Percentiles rank a stretch among this genome's conserved stretches.
Evolutionary conservation across 2,329 filamentous ascomycete genomes (phyloP).

Genomic region (Phyllosticta citribraziliensis): DNA sequence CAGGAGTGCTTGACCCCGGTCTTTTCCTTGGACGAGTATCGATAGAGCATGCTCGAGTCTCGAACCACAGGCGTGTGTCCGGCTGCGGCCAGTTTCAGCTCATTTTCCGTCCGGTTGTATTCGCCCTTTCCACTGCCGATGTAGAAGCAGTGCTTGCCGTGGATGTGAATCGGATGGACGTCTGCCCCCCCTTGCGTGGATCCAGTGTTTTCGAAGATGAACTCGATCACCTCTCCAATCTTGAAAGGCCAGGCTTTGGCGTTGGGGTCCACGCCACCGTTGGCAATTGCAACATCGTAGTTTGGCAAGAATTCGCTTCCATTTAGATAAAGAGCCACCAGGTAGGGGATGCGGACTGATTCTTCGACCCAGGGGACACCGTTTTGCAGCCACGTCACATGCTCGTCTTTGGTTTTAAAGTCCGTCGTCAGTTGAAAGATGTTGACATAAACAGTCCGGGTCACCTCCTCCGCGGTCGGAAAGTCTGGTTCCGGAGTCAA

Average conservation of each 20-base stretch:
- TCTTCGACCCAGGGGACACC: constrained; percentile 15
- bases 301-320: constrained; percentile 40
- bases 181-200: constrained; percentile 16
- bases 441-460: constrained; percentile 25
- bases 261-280: constrained; percentile 45
- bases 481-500: constrained; percentile 20
- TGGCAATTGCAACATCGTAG: constrained; percentile 40
- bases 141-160: constrained; percentile 47
- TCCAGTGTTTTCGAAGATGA: constrained; percentile 37
- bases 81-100: constrained; percentile 26
- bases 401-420: background rate
- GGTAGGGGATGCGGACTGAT: constrained; percentile 30
- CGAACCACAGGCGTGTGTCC: constrained; percentile 32
- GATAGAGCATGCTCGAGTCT: constrained; percentile 46
- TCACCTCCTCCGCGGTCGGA: constrained; percentile 24
- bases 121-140: constrained; percentile 44
- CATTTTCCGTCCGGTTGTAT: constrained; percentile 42
- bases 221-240: constrained; percentile 48
- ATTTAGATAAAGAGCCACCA: constrained; percentile 44
- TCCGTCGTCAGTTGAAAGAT: constrained; percentile 15
- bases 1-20: constrained; percentile 42
- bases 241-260: constrained; percentile 43
- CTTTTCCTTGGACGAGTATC: constrained; percentile 37
- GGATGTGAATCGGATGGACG: constrained; percentile 45
- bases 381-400: constrained; percentile 18